Evolutionary conservation across 2,329 filamentous ascomycete species (phyloP).

Genomic region (Trichoderma atroviride): DNA sequence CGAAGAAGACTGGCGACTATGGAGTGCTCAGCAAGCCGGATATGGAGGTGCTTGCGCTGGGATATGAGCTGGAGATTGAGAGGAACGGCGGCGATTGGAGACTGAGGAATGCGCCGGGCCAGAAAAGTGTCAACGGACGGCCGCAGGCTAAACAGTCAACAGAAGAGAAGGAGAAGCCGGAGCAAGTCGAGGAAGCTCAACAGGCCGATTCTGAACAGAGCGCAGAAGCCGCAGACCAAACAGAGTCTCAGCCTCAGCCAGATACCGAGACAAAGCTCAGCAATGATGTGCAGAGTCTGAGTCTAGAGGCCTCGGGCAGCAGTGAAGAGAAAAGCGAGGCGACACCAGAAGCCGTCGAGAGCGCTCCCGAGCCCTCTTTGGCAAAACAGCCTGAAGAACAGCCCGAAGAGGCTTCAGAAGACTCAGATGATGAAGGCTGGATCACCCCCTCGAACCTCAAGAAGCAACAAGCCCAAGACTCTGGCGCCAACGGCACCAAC

Average conservation of each 20-base stretch:
- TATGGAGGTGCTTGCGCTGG: conserved; percentile 84
- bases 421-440: conserved; percentile 71
- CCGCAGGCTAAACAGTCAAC: conserved; percentile 32
- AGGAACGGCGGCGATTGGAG: conserved; percentile 88
- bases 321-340: neutral
- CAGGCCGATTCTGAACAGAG: conserved; percentile 30
- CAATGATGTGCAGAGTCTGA: conserved; percentile 33
- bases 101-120: conserved; percentile 74
- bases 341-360: conserved; percentile 2
- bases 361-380: conserved; percentile 25
- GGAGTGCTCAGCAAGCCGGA: conserved; percentile 86
- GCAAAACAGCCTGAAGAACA: conserved; percentile 31
- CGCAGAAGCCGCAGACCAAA: conserved; percentile 21
- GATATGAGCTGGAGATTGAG: conserved; percentile 94
- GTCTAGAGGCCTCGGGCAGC: conserved; percentile 27
- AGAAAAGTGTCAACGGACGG: conserved; percentile 75
- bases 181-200: conserved; percentile 18
- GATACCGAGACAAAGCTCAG: conserved; percentile 26
- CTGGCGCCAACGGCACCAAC: conserved; percentile 46
- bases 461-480: conserved; percentile 74
- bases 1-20: conserved; percentile 85
- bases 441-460: conserved; percentile 93
- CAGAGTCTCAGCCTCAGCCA: conserved; percentile 31
- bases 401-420: conserved; percentile 46
- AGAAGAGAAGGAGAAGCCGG: conserved; percentile 31